phyloP scores from a whole-genome alignment of 148 eudicot genomes.

The Pouteria glomerata region DNA sequence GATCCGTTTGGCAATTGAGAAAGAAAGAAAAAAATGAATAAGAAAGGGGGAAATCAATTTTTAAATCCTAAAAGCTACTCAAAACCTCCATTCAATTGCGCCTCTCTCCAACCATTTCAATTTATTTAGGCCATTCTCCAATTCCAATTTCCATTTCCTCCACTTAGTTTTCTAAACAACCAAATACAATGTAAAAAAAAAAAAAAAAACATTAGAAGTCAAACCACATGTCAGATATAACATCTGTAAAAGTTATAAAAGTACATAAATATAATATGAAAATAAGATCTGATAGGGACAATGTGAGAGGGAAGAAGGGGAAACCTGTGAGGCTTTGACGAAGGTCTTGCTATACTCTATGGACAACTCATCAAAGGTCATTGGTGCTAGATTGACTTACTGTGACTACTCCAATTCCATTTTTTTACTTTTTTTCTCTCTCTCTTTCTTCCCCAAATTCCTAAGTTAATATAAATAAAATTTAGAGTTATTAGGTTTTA shows the following conservation, averaged over 20 bases:
- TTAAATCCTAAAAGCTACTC: not conserved
- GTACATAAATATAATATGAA: not conserved
- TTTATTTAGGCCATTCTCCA: not conserved
- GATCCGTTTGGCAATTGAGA: not conserved
- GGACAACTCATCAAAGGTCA: slow-evolving; percentile 51
- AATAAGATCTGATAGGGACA: slow-evolving; percentile 10
- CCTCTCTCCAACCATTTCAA: not conserved
- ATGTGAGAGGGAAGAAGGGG: not conserved
- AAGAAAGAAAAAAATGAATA: not conserved
- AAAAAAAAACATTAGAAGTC: slow-evolving; percentile 14
- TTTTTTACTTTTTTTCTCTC: too few species aligned
- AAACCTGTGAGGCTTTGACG: slow-evolving; percentile 59
- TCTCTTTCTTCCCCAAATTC: too few species aligned
- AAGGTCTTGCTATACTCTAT: slow-evolving; percentile 53
- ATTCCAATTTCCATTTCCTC: too few species aligned
- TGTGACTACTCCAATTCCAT: slow-evolving; percentile 26
- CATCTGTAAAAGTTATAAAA: not conserved
- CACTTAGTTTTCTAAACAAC: not conserved
- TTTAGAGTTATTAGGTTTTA: too few species aligned
- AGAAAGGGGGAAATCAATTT: too few species aligned
- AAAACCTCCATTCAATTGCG: not conserved
- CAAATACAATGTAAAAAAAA: not conserved
- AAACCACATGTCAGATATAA: not conserved
- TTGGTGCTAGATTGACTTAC: slow-evolving; percentile 18
- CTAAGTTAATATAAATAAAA: too few species aligned